Evolutionary conservation across 257 asterid genomes (phyloP).

Genomic region (Buddleja alternifolia): DNA sequence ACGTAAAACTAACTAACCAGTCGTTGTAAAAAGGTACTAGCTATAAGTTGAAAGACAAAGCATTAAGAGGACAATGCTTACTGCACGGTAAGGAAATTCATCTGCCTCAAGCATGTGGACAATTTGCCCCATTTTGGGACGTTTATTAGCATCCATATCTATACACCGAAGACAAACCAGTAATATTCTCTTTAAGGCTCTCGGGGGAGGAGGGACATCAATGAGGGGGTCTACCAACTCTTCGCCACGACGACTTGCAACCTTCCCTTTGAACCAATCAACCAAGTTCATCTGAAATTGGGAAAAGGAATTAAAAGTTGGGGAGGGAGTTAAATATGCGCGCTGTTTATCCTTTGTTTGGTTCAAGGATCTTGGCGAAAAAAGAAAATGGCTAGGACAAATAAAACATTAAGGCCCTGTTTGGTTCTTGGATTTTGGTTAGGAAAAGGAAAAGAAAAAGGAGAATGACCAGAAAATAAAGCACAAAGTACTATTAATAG

Average conservation of each 20-base stretch:
- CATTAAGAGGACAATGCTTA: constrained; percentile 34
- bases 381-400: too few species aligned
- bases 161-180: constrained; percentile 89
- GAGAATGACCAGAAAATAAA: too few species aligned
- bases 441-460: too few species aligned
- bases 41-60: background rate
- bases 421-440: too few species aligned
- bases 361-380: too few species aligned
- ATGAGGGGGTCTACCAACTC: constrained; percentile 81
- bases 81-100: constrained; percentile 77
- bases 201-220: constrained; percentile 67
- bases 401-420: too few species aligned
- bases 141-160: constrained; percentile 83
- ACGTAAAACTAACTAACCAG: background rate
- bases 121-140: constrained; percentile 98
- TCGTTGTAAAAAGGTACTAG: background rate
- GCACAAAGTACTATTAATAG: too few species aligned
- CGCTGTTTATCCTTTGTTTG: too few species aligned
- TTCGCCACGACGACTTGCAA: constrained; percentile 77
- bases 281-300: constrained; percentile 89
- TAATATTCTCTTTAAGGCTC: constrained; percentile 79
- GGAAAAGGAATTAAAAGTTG: background rate
- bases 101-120: constrained; percentile 99
- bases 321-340: background rate
- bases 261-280: constrained; percentile 98